A percentile compares a stretch with the other conserved stretches of the same genome.
phyloP scores from a whole-genome alignment of 192 early-diverging fungal species.

The Coemansia asiatica region DNA sequence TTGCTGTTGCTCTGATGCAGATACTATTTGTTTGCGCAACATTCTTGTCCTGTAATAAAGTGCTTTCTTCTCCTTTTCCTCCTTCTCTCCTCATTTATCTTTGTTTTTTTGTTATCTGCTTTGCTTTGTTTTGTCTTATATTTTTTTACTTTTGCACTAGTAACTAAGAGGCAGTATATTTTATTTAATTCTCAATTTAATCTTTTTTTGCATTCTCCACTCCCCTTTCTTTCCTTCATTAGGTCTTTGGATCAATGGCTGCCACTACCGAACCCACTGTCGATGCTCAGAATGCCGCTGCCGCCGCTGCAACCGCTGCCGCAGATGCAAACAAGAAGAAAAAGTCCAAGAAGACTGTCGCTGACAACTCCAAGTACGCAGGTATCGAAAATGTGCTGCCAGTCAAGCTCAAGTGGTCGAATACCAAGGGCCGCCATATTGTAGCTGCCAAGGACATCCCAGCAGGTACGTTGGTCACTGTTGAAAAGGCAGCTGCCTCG shows the following conservation, averaged over 20 bases:
- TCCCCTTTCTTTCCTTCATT: no score
- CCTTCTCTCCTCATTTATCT: neutral
- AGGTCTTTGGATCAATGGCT: conserved; percentile 26
- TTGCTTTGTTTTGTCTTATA: no score
- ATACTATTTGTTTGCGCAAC: neutral
- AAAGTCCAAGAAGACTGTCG: conserved; percentile 50
- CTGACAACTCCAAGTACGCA: conserved; percentile 54
- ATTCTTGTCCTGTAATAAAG: no score
- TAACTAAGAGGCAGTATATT: no score
- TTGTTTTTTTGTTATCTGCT: neutral
- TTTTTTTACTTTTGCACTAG: no score
- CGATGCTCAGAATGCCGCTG: conserved; percentile 24
- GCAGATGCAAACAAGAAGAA: conserved; percentile 46
- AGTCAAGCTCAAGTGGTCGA: conserved; percentile 40
- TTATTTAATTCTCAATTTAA: no score
- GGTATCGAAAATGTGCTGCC: conserved; percentile 41
- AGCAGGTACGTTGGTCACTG: conserved; percentile 54
- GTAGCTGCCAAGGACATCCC: conserved; percentile 48
- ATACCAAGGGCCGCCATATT: conserved; percentile 60
- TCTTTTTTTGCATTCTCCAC: no score
- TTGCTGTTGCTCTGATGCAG: neutral
- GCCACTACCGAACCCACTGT: conserved; percentile 51
- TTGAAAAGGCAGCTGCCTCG: conserved; percentile 54
- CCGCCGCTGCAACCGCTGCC: conserved; percentile 3
- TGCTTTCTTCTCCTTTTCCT: no score